These are phyloP conservation scores for Lasiodiplodia hormozganensis DNA, from an alignment of 2,329 filamentous ascomycete genomes.

Conservation along the genomic window DNA sequence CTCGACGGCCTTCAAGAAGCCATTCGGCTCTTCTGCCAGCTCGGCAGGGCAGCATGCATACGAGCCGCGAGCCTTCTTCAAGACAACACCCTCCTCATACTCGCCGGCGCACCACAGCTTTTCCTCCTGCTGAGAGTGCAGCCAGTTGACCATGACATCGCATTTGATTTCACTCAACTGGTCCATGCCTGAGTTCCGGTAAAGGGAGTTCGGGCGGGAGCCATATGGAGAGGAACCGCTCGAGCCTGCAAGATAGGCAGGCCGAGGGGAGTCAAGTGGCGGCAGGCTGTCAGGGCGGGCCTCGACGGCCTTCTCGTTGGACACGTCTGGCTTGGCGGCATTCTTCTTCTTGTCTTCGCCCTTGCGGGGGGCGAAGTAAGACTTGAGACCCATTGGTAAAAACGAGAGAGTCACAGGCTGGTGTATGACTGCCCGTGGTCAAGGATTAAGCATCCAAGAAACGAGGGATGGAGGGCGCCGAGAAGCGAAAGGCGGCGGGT, in stretches of 20 bases:
- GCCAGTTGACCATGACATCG: constrained; percentile 69
- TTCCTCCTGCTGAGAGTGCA: constrained; percentile 68
- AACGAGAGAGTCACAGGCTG: background rate
- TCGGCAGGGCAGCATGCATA: constrained; percentile 61
- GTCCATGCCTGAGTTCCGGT: constrained; percentile 50
- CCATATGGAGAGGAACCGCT: constrained; percentile 24
- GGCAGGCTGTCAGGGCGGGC: background rate
- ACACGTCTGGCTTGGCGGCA: constrained; percentile 1
- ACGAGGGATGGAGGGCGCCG: constrained; percentile 1
- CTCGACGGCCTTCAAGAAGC: constrained; percentile 58
- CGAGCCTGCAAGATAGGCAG: constrained; percentile 14
- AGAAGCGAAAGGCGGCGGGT: constrained; percentile 21
- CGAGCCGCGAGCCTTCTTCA: constrained; percentile 59
- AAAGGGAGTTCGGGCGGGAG: constrained; percentile 41
- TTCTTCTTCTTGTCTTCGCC: constrained; percentile 22
- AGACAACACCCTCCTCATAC: constrained; percentile 61
- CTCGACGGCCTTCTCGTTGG: constrained; percentile 17
- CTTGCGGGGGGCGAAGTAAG: constrained; percentile 24
- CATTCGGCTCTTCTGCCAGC: constrained; percentile 53
- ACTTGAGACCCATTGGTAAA: constrained; percentile 24
- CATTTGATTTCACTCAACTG: constrained; percentile 62
- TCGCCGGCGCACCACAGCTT: constrained; percentile 57
- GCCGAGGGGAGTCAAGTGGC: constrained; percentile 6
- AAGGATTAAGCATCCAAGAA: background rate
- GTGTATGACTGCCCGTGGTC: background rate